Evolutionary conservation across 441 rosid genomes (phyloP).

Genomic region (Arabidopsis hybrid): DNA sequence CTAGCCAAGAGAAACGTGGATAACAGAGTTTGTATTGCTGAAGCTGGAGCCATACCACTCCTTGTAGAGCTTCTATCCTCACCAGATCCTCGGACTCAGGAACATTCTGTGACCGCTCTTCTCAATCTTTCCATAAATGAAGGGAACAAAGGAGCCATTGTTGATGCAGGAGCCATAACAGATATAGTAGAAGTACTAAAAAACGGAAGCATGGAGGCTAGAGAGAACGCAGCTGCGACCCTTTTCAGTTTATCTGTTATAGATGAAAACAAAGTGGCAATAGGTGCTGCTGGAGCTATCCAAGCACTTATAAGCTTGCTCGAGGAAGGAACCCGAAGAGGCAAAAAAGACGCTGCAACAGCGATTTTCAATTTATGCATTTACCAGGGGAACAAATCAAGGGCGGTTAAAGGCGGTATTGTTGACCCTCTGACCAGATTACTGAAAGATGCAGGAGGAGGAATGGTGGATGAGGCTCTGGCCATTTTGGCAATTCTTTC

Average conservation of each 20-base stretch:
- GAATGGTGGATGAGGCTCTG: conserved; percentile 97
- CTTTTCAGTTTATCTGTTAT: conserved; percentile 94
- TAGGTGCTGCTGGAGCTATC: conserved; percentile 97
- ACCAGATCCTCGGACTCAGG: conserved; percentile 83
- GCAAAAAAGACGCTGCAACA: conserved; percentile 96
- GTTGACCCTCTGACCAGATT: conserved; percentile 74
- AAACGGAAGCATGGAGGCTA: conserved; percentile 96
- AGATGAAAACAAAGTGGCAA: conserved; percentile 94
- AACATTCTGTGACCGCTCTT: conserved; percentile 97
- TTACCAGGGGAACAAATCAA: conserved; percentile 96
- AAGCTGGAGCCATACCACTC: conserved; percentile 93
- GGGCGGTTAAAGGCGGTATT: conserved; percentile 93
- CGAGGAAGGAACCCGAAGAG: conserved; percentile 90
- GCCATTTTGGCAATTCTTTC: conserved; percentile 92
- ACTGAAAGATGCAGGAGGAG: conserved; percentile 90
- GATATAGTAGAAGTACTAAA: conserved; percentile 87
- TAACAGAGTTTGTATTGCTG: conserved; percentile 92
- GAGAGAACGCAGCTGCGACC: conserved; percentile 99
- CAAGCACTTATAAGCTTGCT: conserved; percentile 87
- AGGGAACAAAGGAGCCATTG: conserved; percentile 86
- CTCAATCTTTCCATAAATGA: conserved; percentile 97
- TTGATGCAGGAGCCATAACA: conserved; percentile 93
- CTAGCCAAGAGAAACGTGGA: conserved; percentile 94
- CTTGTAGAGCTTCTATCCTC: conserved; percentile 89
- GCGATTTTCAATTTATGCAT: conserved; percentile 92